Conservation (phyloP, 176 grass and related monocot species). For the Cocos nucifera region DNA sequence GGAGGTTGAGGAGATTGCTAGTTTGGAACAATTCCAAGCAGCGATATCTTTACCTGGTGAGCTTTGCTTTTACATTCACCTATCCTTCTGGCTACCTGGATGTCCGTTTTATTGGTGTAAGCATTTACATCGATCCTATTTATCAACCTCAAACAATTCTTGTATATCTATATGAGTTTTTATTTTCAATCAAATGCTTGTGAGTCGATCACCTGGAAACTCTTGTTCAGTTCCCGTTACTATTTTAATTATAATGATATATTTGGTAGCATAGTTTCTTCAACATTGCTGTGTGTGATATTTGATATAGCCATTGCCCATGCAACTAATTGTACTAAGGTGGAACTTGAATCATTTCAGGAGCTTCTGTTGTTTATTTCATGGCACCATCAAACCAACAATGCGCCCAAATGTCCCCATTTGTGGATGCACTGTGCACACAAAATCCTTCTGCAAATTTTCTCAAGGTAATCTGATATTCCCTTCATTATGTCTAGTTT, state of each 20-base stretch:
- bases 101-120: neutral
- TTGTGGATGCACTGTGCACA: constrained; percentile 42
- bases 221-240: too few relatives aligned
- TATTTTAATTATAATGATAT: too few relatives aligned
- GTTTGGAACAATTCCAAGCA: constrained; percentile 56
- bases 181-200: too few relatives aligned
- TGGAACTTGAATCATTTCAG: constrained; percentile 21
- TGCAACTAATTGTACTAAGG: too few relatives aligned
- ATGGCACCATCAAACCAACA: constrained; percentile 34
- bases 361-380: constrained; percentile 49
- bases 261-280: too few relatives aligned
- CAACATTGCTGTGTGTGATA: too few relatives aligned
- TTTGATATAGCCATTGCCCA: too few relatives aligned
- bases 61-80: constrained; percentile 5
- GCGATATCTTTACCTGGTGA: constrained; percentile 64
- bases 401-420: constrained; percentile 35
- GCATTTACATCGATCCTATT: neutral
- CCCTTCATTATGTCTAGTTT: too few relatives aligned
- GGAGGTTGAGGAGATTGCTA: constrained; percentile 60
- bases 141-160: neutral
- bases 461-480: constrained; percentile 44
- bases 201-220: too few relatives aligned
- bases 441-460: constrained; percentile 52
- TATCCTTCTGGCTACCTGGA: too few relatives aligned
- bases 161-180: too few relatives aligned